These are phyloP conservation scores for Daldinia bambusicola DNA, from an alignment of 495 filamentous ascomycete genomes.

Conservation along the genomic window DNA sequence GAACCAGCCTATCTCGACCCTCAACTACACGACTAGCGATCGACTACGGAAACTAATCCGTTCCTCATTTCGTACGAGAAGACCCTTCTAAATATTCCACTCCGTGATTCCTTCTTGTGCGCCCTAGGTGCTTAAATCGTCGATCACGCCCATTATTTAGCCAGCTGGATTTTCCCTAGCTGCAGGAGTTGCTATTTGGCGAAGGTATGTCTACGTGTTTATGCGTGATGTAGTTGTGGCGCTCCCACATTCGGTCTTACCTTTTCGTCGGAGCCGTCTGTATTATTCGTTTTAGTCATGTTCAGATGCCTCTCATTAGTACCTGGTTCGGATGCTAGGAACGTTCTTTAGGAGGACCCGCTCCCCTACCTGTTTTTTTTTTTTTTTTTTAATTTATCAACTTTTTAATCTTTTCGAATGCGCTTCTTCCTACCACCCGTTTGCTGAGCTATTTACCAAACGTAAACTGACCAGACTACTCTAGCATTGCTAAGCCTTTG, in stretches of 20 bases:
- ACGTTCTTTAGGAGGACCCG: neutral
- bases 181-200: constrained; percentile 1
- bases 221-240: neutral
- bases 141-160: constrained; percentile 10
- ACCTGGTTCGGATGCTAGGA: neutral
- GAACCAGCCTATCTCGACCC: constrained; percentile 10
- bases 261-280: neutral
- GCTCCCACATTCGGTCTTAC: constrained; percentile 2
- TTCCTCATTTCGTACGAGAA: constrained; percentile 10
- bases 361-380: neutral
- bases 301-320: constrained; percentile 9
- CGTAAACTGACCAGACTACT: constrained; percentile 21
- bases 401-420: neutral
- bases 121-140: constrained; percentile 12
- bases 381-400: neutral
- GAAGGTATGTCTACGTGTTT: constrained; percentile 31
- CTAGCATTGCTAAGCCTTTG: constrained; percentile 28
- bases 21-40: neutral
- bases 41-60: constrained; percentile 1
- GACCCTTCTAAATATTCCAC: constrained; percentile 8
- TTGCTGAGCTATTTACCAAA: neutral
- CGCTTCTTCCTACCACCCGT: neutral
- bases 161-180: constrained; percentile 1
- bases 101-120: constrained; percentile 7
- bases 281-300: constrained; percentile 9